Base-by-base conservation (phyloP, 1,284 basidiomycete genomes). In the Chiua sp. region DNA sequence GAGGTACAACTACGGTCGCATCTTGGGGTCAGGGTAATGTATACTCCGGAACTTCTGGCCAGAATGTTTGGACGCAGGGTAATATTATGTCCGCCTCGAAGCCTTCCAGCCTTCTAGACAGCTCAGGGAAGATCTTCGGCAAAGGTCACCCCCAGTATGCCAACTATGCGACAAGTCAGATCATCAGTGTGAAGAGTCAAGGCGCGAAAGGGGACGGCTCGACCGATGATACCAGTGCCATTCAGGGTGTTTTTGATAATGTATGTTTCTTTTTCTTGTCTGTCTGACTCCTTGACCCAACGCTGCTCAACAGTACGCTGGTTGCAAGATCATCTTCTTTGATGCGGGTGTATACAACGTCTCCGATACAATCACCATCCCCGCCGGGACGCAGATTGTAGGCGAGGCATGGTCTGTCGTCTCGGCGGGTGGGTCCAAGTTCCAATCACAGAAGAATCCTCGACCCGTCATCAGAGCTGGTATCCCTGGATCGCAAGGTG, bases 341-440 rank as follows among this genome's bases (percentile, higher is more conserved):
- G 80, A 82, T 60, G 76, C 78, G 2, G 82, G 81, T 11, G 78
- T 77, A n/a, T 87, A 87, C 72, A 66, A 82, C 39, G 76, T 87
- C 53, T 75, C 79, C 26, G 69, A 77, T 35, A 87, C 85, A 5
- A 80, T 87, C 63, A 77, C 72, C 12, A 80, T 87, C 54, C 86
- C 85, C 16, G 76, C 80, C 3, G 84, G 83, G 22, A 78, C 80
- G 0, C 78, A 78, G 53, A 70, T 87, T 23, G 80, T 85, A 8
- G 86, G 86, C 6, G 84, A 87, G 65, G 80, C 79, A 6, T 86
- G 82, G 82, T 76, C 84, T 0, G 76, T 78, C 15, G 77, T 87
- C 59, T 76, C 84, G 62, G 85, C 79, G 4, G 71, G 73, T 15
- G 85, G 85, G 22, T 66, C 68, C 35, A 64, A 66, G 13, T 87